Base-by-base conservation (phyloP, 2,329 filamentous ascomycete genomes). In the Exophiala phaeomuriformis region DNA sequence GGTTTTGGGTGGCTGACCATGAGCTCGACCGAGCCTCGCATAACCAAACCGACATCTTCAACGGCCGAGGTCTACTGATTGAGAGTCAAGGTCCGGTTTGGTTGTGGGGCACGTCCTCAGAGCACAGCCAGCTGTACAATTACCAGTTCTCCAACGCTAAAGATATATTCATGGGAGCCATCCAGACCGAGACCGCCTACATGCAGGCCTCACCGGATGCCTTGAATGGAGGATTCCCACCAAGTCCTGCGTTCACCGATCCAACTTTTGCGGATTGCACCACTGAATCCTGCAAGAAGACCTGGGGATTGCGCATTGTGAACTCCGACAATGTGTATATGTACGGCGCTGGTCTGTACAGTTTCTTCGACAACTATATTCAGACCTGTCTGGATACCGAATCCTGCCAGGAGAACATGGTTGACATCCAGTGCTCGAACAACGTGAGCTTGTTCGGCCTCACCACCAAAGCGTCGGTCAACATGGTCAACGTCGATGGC, bases 1-100 rank as follows among this genome's bases (percentile, higher is more conserved):
- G 88, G 88, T 84, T 88, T 69, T 95, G 90, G 89, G 85, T 89
- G 44, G 83, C 90, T 2, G 90, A 95, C 68, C 90, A 95, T 74
- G 88, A 94, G 67, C 84, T 95, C 28, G 90, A 95, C 68, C 77
- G 82, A 8, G 60, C 70, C 5, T 84, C 85, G 64, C 81, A 87
- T 68, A 81, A 73, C 55, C 81, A 83, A 65, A 81, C 82, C 63
- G 78, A 85, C 67, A 82, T 95, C 65, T 95, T 86, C 80, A 94
- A 88, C 68, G 89, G 89, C 45, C 87, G 90, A 58, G 90, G 89
- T 64, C 80, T 95, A 61, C 77, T 85, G 35, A 81, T 95, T 63
- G 88, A 95, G 72, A 87, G 81, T 46, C 76, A 85, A 66, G 85
- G 85, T 4, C 82, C 85, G 5, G 82, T 85, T 49, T 95, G 90